These are phyloP conservation scores for Medicago lupulina DNA, from an alignment of 306 rosid genomes.

Conservation along the genomic window DNA sequence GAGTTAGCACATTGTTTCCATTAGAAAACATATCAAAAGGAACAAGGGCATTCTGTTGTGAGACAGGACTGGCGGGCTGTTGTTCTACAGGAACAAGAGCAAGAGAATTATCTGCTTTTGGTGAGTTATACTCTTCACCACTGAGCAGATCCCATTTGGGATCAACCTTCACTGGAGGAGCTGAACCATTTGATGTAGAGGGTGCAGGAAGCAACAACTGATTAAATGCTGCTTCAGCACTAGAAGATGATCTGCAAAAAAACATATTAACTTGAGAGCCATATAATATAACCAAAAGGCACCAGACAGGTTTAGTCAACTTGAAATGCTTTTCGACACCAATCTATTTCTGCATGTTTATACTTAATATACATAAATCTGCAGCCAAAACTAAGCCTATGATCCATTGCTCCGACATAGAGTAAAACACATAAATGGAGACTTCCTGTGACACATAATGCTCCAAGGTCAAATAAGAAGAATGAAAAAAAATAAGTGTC, in stretches of 20 bases:
- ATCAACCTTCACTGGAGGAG: constrained; percentile 52
- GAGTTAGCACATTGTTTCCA: constrained; percentile 50
- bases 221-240: constrained; percentile 70
- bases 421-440: constrained; percentile 23
- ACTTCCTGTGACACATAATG: constrained; percentile 27
- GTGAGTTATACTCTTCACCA: constrained; percentile 87
- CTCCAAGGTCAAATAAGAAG: constrained; percentile 33
- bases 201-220: constrained; percentile 86
- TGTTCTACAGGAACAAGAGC: constrained; percentile 91
- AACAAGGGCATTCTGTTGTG: constrained; percentile 87
- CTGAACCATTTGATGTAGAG: constrained; percentile 57
- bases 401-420: constrained; percentile 9
- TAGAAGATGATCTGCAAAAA: constrained; percentile 66
- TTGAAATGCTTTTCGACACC: constrained; percentile 10
- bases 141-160: constrained; percentile 93
- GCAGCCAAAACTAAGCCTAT: constrained; percentile 25
- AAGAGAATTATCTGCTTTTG: constrained; percentile 77
- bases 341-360: constrained; percentile 29
- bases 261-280: constrained; percentile 35
- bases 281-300: constrained; percentile 41
- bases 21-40: constrained; percentile 83
- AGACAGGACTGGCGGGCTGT: constrained; percentile 59
- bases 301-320: constrained; percentile 21
- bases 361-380: constrained; percentile 12
- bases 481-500: constrained; percentile 14